A percentile compares a stretch with the other conserved stretches of the same genome.
These are phyloP conservation scores for Scedosporium boydii DNA, from an alignment of 2,329 filamentous ascomycete species.

Conservation along the genomic window DNA sequence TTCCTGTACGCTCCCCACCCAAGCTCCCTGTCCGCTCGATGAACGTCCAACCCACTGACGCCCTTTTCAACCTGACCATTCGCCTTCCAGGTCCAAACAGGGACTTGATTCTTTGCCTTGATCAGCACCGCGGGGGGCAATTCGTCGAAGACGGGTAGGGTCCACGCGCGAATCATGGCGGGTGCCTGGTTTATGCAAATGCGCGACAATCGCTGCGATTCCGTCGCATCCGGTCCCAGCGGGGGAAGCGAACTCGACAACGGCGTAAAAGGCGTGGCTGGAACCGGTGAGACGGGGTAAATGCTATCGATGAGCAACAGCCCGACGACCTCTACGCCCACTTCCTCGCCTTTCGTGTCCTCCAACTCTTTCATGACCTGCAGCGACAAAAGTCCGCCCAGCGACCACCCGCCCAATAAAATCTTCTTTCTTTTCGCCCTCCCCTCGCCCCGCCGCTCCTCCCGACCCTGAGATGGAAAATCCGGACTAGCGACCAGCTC, in stretches of 20 bases:
- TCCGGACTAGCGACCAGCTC: slow-evolving; percentile 19
- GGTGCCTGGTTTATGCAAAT: slow-evolving; percentile 32
- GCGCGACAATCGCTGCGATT: slow-evolving; percentile 24
- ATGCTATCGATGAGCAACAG: slow-evolving; percentile 45
- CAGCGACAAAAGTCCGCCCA: slow-evolving; percentile 42
- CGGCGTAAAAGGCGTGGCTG: slow-evolving; percentile 6
- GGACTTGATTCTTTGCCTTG: slow-evolving; percentile 31
- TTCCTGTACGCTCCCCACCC: slow-evolving; percentile 40
- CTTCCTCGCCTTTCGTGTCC: slow-evolving; percentile 12
- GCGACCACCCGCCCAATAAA: slow-evolving; percentile 46
- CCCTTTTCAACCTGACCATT: slow-evolving; percentile 14
- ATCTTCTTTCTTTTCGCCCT: slow-evolving; percentile 18
- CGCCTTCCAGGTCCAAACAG: slow-evolving; percentile 7
- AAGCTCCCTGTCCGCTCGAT: slow-evolving; percentile 29
- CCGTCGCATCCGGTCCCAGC: slow-evolving; percentile 19
- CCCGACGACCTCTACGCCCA: slow-evolving; percentile 30
- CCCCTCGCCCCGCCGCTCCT: neutral
- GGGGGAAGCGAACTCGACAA: slow-evolving; percentile 10
- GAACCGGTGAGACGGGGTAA: slow-evolving; percentile 20
- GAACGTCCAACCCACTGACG: slow-evolving; percentile 30
- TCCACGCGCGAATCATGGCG: slow-evolving; percentile 30
- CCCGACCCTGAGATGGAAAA: slow-evolving; percentile 14
- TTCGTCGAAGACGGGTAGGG: slow-evolving; percentile 27
- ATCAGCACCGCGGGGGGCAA: slow-evolving; percentile 28
- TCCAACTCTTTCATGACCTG: slow-evolving; percentile 37